phyloP scores from a whole-genome alignment of 2,329 filamentous ascomycete species.

The Calonectria hongkongensis region DNA sequence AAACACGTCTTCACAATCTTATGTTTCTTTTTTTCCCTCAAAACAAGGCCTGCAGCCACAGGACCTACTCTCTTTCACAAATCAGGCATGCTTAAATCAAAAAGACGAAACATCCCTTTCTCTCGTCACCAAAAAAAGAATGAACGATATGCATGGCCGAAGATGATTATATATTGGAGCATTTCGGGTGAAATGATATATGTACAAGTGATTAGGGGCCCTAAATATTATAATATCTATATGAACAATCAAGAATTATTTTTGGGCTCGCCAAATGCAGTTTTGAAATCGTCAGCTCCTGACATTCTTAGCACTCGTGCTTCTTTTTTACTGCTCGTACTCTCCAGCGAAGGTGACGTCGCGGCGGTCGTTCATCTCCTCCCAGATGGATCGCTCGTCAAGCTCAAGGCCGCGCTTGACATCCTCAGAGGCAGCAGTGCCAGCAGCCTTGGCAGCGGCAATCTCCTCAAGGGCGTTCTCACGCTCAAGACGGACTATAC shows the following conservation, averaged over 20 bases:
- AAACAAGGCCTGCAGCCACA: neutral
- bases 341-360: conserved; percentile 69
- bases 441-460: conserved; percentile 51
- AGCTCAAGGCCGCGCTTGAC: conserved; percentile 57
- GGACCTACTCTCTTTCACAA: too few species aligned
- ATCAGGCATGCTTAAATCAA: too few species aligned
- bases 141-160: neutral
- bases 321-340: conserved; percentile 56
- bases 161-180: neutral
- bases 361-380: conserved; percentile 64
- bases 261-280: neutral
- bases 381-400: conserved; percentile 66
- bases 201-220: neutral
- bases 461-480: conserved; percentile 62
- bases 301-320: neutral
- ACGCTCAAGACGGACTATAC: conserved; percentile 63
- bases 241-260: conserved; percentile 5
- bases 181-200: conserved; percentile 10
- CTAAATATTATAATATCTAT: neutral
- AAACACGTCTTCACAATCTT: too few species aligned
- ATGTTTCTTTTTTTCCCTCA: too few species aligned
- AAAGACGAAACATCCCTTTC: too few species aligned
- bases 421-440: conserved; percentile 37
- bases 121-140: neutral
- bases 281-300: neutral